Conservation (phyloP, 2,329 filamentous ascomycete genomes). For the Alternaria atra region DNA sequence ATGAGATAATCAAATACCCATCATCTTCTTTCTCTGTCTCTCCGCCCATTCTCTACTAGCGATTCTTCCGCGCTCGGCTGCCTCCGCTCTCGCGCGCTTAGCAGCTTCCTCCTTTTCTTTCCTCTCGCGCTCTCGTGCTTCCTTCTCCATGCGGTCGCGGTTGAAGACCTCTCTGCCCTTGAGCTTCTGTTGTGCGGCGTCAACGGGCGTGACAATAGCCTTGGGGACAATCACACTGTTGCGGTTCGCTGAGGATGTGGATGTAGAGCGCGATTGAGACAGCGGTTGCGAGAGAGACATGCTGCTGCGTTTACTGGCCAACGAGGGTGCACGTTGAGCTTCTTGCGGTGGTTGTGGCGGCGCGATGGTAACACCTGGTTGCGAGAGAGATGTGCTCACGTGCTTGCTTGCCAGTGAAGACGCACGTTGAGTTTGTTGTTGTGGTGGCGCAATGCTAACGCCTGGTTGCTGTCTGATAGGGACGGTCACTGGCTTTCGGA, state of each 20-base stretch:
- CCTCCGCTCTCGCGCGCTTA: conserved; percentile 56
- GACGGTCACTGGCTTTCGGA: conserved; percentile 59
- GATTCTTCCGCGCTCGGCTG: conserved; percentile 56
- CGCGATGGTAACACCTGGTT: conserved; percentile 23
- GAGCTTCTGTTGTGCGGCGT: conserved; percentile 41
- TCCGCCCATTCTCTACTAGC: conserved; percentile 60
- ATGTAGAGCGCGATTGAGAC: conserved; percentile 30
- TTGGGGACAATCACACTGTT: conserved; percentile 35
- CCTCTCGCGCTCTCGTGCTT: conserved; percentile 52
- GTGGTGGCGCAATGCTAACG: conserved; percentile 25
- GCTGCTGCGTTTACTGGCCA: conserved; percentile 35
- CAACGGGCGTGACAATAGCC: conserved; percentile 40
- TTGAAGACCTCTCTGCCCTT: conserved; percentile 60
- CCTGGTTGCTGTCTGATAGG: conserved; percentile 53
- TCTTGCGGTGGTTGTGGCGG: conserved; percentile 15
- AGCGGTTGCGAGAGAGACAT: conserved; percentile 27
- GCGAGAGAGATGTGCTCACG: conserved; percentile 30
- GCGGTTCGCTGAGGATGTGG: conserved; percentile 36
- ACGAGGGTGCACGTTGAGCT: conserved; percentile 25
- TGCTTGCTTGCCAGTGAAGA: conserved; percentile 32
- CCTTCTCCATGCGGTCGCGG: conserved; percentile 54
- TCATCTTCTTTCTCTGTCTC: conserved; percentile 54
- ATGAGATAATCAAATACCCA: conserved; percentile 19
- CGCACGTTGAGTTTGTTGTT: conserved; percentile 18
- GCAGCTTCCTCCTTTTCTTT: conserved; percentile 60